A percentile compares a stretch with the other conserved stretches of the same genome.
These are phyloP conservation scores for Didymella sp. DNA, from an alignment of 2,329 filamentous ascomycete genomes.

Conservation along the genomic window DNA sequence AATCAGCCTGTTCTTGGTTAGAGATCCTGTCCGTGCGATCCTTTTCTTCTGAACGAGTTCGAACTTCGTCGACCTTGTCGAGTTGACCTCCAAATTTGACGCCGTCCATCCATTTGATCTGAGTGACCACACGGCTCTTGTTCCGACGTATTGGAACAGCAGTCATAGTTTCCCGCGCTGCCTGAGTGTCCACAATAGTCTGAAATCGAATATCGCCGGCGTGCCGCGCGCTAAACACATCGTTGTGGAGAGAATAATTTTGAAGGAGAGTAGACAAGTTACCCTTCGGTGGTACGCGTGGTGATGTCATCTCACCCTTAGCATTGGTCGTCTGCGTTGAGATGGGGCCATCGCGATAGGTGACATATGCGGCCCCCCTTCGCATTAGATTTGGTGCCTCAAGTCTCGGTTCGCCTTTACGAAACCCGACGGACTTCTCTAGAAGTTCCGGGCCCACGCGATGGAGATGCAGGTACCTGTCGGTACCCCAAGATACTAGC, in stretches of 20 bases:
- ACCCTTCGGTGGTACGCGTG: conserved; percentile 31
- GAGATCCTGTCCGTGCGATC: conserved; percentile 32
- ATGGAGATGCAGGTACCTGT: conserved; percentile 81
- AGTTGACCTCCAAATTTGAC: conserved; percentile 63
- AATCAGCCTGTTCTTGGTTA: conserved; percentile 53
- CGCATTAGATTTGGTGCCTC: conserved; percentile 76
- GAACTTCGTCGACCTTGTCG: conserved; percentile 33
- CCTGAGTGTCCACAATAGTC: conserved; percentile 12
- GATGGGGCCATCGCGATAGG: conserved; percentile 69
- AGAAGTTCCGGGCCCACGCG: conserved; percentile 71
- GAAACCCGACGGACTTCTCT: conserved; percentile 71
- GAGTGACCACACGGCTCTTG: conserved; percentile 60
- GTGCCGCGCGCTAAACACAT: conserved; percentile 18
- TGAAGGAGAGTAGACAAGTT: conserved; percentile 39
- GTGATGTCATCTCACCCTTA: conserved; percentile 28
- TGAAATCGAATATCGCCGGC: conserved; percentile 14
- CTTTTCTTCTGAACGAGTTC: conserved; percentile 25
- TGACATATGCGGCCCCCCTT: conserved; percentile 84
- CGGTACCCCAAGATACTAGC: conserved; percentile 89
- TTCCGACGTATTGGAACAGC: conserved; percentile 59
- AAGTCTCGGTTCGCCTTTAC: conserved; percentile 70
- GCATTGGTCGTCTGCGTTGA: conserved; percentile 24
- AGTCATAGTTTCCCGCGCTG: conserved; percentile 53
- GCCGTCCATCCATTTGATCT: conserved; percentile 70
- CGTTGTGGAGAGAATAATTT: conserved; percentile 27